Conservation (phyloP, 208 protist genomes). For the Lotmaria passim region DNA sequence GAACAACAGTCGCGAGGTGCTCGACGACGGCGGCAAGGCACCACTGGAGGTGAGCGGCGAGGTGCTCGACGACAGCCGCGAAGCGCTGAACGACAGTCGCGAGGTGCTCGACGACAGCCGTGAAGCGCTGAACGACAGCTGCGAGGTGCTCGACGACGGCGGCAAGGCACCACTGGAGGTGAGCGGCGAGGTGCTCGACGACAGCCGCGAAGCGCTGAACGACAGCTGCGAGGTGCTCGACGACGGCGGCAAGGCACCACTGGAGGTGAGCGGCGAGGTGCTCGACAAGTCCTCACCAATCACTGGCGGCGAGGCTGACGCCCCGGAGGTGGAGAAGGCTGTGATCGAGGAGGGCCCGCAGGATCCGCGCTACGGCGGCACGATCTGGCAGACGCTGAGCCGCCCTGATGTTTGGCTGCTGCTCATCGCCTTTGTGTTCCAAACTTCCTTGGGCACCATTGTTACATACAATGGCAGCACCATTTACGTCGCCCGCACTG, state of each 20-base stretch:
- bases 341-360: constrained; percentile 40
- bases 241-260: too few species aligned
- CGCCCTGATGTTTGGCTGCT: constrained; percentile 59
- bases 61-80: constrained; percentile 15
- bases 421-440: constrained; percentile 55
- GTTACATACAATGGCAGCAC: constrained; percentile 72
- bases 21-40: neutral
- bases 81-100: too few species aligned
- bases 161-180: constrained; percentile 1
- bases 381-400: constrained; percentile 42
- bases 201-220: too few species aligned
- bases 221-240: too few species aligned
- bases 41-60: constrained; percentile 10
- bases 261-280: too few species aligned
- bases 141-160: constrained; percentile 1
- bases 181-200: constrained; percentile 12
- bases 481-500: constrained; percentile 66
- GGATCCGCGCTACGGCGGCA: constrained; percentile 64
- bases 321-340: neutral
- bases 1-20: too few species aligned
- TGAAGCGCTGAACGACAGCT: constrained; percentile 12
- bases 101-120: too few species aligned
- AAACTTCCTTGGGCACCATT: constrained; percentile 58
- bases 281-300: constrained; percentile 2
- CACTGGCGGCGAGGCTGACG: neutral